These are phyloP conservation scores for Neoboletus magnificus DNA, from an alignment of 768 basidiomycete species.

Conservation along the genomic window DNA sequence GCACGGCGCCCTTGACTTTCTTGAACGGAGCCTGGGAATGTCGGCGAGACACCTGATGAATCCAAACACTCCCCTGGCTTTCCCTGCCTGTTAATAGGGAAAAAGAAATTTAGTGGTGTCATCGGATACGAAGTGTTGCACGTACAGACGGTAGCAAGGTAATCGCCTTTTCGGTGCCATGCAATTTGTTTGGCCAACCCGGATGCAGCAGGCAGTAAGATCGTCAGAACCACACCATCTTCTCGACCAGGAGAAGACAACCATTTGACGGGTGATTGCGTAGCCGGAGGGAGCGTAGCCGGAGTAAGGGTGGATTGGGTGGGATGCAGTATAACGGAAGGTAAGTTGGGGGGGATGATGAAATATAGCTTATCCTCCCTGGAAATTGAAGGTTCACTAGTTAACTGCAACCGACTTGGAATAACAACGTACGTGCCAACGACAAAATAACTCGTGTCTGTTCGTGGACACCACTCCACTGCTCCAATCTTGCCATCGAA, in stretches of 20 bases:
- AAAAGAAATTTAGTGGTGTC: slow-evolving; percentile 9
- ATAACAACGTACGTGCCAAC: slow-evolving; percentile 65
- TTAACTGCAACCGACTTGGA: slow-evolving; percentile 2
- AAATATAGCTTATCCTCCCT: slow-evolving; percentile 83
- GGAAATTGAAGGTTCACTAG: slow-evolving; percentile 9
- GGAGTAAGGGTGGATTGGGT: slow-evolving; percentile 65
- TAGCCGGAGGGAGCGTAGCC: slow-evolving; percentile 55
- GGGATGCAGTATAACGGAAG: slow-evolving; percentile 50
- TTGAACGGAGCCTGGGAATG: slow-evolving; percentile 98
- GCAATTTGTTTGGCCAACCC: slow-evolving; percentile 75
- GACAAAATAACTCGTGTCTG: slow-evolving; percentile 74
- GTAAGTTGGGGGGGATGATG: slow-evolving; percentile 75
- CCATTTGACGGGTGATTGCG: slow-evolving; percentile 73
- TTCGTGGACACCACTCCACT: slow-evolving; percentile 91
- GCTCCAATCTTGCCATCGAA: slow-evolving; percentile 77
- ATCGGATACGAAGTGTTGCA: slow-evolving; percentile 21
- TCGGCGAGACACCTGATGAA: slow-evolving; percentile 90
- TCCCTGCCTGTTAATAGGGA: slow-evolving; percentile 53
- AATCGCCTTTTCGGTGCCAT: slow-evolving; percentile 96
- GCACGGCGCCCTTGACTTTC: slow-evolving; percentile 87
- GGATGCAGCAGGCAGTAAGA: slow-evolving; percentile 61
- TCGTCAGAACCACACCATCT: slow-evolving; percentile 56
- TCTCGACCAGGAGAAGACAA: slow-evolving; percentile 44
- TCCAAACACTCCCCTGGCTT: slow-evolving; percentile 84
- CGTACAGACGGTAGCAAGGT: slow-evolving; percentile 92